Evolutionary conservation across 2,329 filamentous ascomycete genomes (phyloP).

Genomic region (Orbilia quercus): DNA sequence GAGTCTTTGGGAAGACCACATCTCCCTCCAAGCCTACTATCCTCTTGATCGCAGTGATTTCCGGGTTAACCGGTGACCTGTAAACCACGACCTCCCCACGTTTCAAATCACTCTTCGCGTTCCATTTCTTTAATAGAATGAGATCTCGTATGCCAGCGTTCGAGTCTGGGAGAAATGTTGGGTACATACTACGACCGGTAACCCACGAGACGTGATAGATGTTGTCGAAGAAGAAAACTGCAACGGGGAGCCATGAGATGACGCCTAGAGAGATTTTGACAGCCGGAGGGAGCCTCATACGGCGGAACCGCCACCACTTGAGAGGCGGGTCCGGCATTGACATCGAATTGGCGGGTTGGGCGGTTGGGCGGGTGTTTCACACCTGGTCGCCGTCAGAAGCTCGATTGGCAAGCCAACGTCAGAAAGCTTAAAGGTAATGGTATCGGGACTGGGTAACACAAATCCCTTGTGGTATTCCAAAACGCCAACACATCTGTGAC

Average conservation of each 20-base stretch:
- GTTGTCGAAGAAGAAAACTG: constrained; percentile 72
- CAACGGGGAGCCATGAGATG: constrained; percentile 72
- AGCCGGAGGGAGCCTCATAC: constrained; percentile 11
- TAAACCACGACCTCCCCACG: constrained; percentile 77
- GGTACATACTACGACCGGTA: constrained; percentile 78
- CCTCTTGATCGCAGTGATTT: constrained; percentile 79
- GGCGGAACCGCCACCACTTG: constrained; percentile 34
- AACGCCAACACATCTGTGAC: constrained; percentile 37
- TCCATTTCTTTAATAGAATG: constrained; percentile 72
- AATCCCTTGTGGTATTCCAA: constrained; percentile 19
- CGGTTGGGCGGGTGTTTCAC: not conserved
- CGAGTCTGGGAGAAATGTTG: constrained; percentile 69
- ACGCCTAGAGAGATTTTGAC: constrained; percentile 65
- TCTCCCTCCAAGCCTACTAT: constrained; percentile 74
- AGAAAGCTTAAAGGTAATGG: constrained; percentile 11
- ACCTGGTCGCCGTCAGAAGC: not conserved
- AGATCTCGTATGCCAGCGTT: constrained; percentile 66
- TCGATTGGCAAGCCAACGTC: not conserved
- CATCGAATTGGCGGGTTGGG: too few species aligned
- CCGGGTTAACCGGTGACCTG: constrained; percentile 78
- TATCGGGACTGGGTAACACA: constrained; percentile 16
- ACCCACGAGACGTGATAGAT: constrained; percentile 71
- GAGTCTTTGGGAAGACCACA: constrained; percentile 62
- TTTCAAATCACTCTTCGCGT: constrained; percentile 70
- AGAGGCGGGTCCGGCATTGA: constrained; percentile 10